Evolutionary conservation across 805 yeast species (phyloP).

Genomic region (Hanseniaspora lachancei): DNA sequence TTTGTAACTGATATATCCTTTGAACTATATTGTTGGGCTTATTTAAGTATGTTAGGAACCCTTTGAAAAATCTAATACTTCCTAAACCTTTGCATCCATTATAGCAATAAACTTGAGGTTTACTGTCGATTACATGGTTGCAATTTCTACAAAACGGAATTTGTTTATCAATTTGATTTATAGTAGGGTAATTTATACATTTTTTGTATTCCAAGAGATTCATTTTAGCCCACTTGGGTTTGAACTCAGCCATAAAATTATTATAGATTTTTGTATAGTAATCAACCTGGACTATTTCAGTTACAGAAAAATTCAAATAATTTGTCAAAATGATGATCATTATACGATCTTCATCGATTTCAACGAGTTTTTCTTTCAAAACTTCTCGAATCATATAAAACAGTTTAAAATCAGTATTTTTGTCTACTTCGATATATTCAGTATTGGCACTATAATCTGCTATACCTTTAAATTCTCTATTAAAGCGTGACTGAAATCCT

Average conservation of each 20-base stretch:
- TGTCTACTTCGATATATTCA: neutral
- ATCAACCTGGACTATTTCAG: neutral
- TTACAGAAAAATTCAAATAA: neutral
- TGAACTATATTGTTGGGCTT: neutral
- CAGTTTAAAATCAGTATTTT: neutral
- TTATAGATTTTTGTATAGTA: conserved; percentile 7
- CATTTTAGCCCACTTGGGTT: conserved; percentile 10
- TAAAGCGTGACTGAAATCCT: neutral
- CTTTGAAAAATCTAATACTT: neutral
- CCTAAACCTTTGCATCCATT: neutral
- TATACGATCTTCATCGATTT: neutral
- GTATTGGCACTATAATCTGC: neutral
- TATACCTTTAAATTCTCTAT: neutral
- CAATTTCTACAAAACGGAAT: conserved; percentile 5
- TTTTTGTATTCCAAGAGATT: neutral
- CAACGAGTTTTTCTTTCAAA: neutral
- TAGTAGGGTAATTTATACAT: neutral
- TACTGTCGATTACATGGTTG: neutral
- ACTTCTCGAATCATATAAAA: neutral
- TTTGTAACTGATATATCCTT: neutral
- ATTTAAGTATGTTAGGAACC: neutral
- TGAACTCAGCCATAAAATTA: neutral
- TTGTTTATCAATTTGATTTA: no score
- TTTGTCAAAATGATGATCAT: neutral
- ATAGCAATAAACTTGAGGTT: neutral